Base-by-base conservation (phyloP, 192 early-diverging fungal species). In the Spinellus fusiger region DNA sequence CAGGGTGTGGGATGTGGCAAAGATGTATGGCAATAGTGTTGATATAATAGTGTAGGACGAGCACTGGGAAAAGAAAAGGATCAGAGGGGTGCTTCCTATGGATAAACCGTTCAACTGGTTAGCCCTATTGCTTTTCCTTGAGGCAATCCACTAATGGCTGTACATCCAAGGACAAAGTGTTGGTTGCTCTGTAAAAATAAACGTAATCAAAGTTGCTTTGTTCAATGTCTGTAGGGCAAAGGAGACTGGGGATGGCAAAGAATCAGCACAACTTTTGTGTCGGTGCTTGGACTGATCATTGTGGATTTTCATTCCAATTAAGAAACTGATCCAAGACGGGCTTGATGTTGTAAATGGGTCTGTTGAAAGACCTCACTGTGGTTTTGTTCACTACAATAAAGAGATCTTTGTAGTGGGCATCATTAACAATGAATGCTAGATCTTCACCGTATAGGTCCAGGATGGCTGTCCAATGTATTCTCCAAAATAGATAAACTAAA, bases 201-300 rank as follows among this genome's bases (percentile, higher is more conserved):
- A 3, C 10, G 22, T 35, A 3, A 55, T 18, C 15, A 1, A 55
- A 15, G 25, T 55, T 16, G 15, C 34, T 23, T 5, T 34, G 34
- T 9, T 55, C 29, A 12, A 37, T 35, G n/a, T 55, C 54, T 18
- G 54, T 9, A 38, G 54, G 33, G 8, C 54, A 31, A 7, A 55
- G 15, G n/a, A 55, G 38, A 55, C 54, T 34, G 12, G 54, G 34
- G 34, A 55, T 55, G 12, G 33, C 54, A 16, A 55, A 38, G 1
- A 55, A 20, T 9, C 28, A 55, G 12, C 54, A 55, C 1, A 55
- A 20, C 38, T 55, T 55, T n/a, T 23, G 16, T 5, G 49, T 50
- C 22, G 25, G 25, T 25, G 3, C 26, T 50, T 50, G n/a, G 5
- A 23, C 9, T 12, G 5, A 5, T 16, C 18, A 10, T 1, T 2